phyloP scores from a whole-genome alignment of 371 early-diverging fungal genomes.

The Polyrhizophydium stewartii region DNA sequence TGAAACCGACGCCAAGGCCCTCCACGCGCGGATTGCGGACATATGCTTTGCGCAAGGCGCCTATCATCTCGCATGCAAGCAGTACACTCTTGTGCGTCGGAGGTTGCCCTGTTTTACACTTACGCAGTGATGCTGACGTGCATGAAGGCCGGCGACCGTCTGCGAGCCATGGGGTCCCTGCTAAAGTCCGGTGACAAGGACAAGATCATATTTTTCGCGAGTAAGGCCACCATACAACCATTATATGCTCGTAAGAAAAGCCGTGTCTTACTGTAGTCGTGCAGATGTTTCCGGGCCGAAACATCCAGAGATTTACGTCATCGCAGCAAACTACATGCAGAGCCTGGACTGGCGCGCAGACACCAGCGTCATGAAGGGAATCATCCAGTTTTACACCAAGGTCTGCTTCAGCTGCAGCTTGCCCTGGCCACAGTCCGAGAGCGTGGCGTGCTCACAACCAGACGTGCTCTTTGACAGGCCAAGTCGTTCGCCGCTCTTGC shows the following conservation, averaged over 20 bases:
- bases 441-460: not conserved
- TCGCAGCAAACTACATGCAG: constrained; percentile 53
- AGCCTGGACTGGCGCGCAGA: constrained; percentile 46
- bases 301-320: constrained; percentile 44
- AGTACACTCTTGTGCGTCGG: constrained; percentile 34
- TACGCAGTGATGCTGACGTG: not conserved
- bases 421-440: no score
- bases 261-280: no score
- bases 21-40: constrained; percentile 30
- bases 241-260: no score
- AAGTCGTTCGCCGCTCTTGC: constrained; percentile 39
- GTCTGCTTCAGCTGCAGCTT: constrained; percentile 5
- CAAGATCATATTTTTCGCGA: constrained; percentile 50
- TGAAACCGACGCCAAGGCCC: constrained; percentile 9
- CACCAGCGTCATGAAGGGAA: constrained; percentile 37
- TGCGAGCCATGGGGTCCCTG: constrained; percentile 46
- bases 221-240: constrained; percentile 12
- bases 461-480: constrained; percentile 18
- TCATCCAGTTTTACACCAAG: constrained; percentile 52
- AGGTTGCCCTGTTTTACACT: not conserved
- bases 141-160: constrained; percentile 39
- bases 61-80: constrained; percentile 45
- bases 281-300: constrained; percentile 44
- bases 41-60: constrained; percentile 32
- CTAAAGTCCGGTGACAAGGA: constrained; percentile 46